These are phyloP conservation scores for Viridothelium virens DNA, from an alignment of 495 filamentous ascomycete species.

Conservation along the genomic window DNA sequence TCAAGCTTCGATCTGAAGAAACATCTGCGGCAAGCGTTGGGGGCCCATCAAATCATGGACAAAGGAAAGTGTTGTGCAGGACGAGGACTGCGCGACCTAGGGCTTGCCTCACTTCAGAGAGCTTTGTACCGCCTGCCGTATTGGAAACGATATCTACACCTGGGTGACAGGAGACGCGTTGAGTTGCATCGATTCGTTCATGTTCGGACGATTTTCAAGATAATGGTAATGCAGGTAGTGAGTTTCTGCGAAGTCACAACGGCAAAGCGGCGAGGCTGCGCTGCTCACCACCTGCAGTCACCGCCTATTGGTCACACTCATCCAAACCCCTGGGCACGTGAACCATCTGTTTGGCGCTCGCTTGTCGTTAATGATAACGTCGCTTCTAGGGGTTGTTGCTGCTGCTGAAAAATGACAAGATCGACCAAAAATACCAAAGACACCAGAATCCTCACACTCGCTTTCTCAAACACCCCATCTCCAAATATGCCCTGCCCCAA, in stretches of 20 bases:
- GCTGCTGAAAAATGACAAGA: neutral
- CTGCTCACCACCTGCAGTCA: neutral
- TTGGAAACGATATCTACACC: neutral
- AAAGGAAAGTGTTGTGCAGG: neutral
- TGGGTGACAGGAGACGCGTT: neutral
- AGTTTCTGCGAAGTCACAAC: slow-evolving; percentile 8
- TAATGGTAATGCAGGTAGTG: neutral
- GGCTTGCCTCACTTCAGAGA: slow-evolving; percentile 7
- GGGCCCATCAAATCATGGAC: neutral
- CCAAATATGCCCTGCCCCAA: neutral
- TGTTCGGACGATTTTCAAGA: neutral
- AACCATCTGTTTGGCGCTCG: slow-evolving; percentile 6
- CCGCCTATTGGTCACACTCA: neutral
- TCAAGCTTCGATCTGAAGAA: neutral
- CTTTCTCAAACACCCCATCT: neutral
- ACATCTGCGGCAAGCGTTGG: neutral
- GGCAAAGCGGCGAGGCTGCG: neutral
- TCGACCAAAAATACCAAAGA: slow-evolving; percentile 1
- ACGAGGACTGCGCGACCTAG: neutral
- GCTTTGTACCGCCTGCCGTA: neutral
- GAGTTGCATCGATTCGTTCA: neutral
- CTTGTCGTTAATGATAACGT: neutral
- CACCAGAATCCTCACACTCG: neutral
- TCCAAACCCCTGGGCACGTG: neutral
- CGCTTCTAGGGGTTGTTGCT: neutral